Evolutionary conservation across 179 eudicot species (phyloP).

Genomic region (Amaranthus tricolor): DNA sequence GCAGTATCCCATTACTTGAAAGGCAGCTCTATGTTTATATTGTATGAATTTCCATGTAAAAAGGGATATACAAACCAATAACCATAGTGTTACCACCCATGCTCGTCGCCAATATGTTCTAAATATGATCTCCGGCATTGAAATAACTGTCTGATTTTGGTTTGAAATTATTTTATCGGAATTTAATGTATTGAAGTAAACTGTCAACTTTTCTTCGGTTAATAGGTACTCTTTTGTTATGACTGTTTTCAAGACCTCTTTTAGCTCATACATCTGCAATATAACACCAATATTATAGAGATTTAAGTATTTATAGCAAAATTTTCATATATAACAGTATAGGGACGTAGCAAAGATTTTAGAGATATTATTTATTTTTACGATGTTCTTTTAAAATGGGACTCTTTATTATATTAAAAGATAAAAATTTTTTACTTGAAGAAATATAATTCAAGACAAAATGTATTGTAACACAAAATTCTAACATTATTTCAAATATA

Average conservation of each 20-base stretch:
- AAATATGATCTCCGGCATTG: conserved; percentile 30
- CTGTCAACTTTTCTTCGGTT: conserved; percentile 2
- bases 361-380: no score
- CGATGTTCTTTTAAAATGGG: no score
- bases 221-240: conserved; percentile 19
- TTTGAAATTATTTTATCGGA: background rate
- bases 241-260: conserved; percentile 28
- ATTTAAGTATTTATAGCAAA: no score
- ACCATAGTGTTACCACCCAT: conserved; percentile 41
- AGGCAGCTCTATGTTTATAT: conserved; percentile 39
- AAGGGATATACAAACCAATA: conserved; percentile 26
- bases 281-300: background rate
- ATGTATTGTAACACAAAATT: no score
- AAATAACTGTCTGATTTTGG: conserved; percentile 9
- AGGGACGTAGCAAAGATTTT: no score
- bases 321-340: no score
- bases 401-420: no score
- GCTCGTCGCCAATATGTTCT: conserved; percentile 38
- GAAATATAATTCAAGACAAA: no score
- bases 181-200: background rate
- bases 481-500: no score
- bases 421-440: no score
- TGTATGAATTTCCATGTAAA: conserved; percentile 46
- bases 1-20: conserved; percentile 51
- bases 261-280: conserved; percentile 29